phyloP scores from a whole-genome alignment of 2,329 filamentous ascomycete species.

The Cercospora brassicicola region DNA sequence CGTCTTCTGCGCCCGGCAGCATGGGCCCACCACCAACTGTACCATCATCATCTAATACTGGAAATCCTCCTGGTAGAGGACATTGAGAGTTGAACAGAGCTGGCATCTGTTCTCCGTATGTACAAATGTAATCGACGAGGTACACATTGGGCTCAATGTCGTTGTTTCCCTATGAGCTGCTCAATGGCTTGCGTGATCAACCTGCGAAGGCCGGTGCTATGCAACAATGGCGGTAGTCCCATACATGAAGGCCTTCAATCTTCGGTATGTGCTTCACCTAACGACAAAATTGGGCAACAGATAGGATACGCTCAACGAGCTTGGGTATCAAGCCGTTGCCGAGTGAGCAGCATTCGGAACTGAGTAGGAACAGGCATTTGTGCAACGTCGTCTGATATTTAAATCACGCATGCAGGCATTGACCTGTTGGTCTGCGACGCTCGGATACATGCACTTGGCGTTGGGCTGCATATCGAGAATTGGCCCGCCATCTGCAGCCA shows the following conservation, averaged over 20 bases:
- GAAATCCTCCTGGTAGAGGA: not conserved
- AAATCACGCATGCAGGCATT: conserved; percentile 7
- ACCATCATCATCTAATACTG: not conserved
- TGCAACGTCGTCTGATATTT: not conserved
- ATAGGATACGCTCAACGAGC: not conserved
- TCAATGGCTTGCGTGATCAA: not conserved
- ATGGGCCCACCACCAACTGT: conserved; percentile 7
- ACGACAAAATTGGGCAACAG: not conserved
- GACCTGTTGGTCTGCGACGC: not conserved
- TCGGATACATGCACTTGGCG: not conserved
- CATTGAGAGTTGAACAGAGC: not conserved
- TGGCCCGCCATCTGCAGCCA: not conserved
- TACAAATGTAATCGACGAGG: not conserved
- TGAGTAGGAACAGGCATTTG: not conserved
- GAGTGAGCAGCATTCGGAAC: not conserved
- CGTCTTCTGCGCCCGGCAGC: not conserved
- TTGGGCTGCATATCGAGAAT: not conserved
- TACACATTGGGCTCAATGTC: not conserved
- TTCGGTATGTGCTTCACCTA: not conserved
- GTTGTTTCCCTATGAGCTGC: not conserved
- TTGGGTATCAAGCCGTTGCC: not conserved
- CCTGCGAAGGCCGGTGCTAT: not conserved
- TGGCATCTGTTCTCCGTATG: not conserved
- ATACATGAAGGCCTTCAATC: not conserved
- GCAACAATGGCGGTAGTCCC: not conserved